A percentile compares a stretch with the other conserved stretches of the same genome.
phyloP scores from a whole-genome alignment of 345 rosid species.

The Eucalyptus pauciflora region DNA sequence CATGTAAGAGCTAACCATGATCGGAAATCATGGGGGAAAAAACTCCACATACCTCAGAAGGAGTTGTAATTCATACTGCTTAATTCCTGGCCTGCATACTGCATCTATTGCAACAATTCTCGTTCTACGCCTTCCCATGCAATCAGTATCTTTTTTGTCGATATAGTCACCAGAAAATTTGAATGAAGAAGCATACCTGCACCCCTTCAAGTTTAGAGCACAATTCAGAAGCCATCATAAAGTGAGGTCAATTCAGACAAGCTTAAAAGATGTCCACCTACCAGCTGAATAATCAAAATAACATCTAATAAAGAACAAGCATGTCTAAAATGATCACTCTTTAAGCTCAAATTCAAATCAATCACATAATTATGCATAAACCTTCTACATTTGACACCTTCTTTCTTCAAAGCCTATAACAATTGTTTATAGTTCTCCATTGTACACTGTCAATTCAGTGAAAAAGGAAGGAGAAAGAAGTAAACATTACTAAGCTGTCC shows the following conservation, averaged over 20 bases:
- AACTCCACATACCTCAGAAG: constrained; percentile 54
- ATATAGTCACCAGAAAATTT: constrained; percentile 69
- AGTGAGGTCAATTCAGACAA: neutral
- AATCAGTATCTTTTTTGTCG: constrained; percentile 49
- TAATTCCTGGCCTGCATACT: constrained; percentile 45
- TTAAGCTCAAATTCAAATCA: neutral
- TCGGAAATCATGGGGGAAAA: neutral
- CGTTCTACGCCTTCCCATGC: constrained; percentile 49
- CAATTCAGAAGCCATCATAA: constrained; percentile 1
- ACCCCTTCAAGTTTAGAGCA: neutral
- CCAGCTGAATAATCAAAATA: neutral
- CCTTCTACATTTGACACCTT: neutral
- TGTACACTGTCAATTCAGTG: neutral
- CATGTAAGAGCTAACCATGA: neutral
- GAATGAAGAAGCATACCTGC: constrained; percentile 90
- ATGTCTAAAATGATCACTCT: neutral
- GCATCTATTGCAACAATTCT: constrained; percentile 86
- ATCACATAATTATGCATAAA: neutral
- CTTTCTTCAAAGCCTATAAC: neutral
- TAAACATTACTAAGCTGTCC: neutral
- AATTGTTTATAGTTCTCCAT: neutral
- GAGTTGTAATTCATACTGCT: constrained; percentile 32
- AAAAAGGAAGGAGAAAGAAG: neutral
- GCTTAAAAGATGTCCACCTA: neutral
- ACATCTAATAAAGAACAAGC: neutral